A percentile compares a stretch with the other conserved stretches of the same genome.
Conservation (phyloP, 495 filamentous ascomycete species). For the Penicillium herquei region DNA sequence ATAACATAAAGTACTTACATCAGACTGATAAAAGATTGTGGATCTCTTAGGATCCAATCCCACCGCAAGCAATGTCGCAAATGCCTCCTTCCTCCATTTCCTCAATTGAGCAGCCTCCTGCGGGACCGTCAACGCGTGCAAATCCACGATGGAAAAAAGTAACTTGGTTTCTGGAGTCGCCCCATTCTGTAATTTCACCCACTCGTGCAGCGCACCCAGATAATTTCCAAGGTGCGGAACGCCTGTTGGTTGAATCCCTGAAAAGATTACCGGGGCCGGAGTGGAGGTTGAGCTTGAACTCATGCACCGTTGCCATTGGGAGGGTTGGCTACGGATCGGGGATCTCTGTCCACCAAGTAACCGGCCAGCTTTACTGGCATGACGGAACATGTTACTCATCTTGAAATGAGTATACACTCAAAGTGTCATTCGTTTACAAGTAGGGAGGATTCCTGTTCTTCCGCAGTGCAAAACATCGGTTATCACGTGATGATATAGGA, state of each 20-base stretch:
- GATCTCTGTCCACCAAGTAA: conserved; percentile 3
- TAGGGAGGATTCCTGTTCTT: background rate
- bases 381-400: conserved; percentile 9
- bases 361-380: conserved; percentile 1
- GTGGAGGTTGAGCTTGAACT: conserved; percentile 16
- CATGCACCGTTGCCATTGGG: conserved; percentile 12
- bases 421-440: background rate
- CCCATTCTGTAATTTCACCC: conserved; percentile 74
- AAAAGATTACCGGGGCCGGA: conserved; percentile 61
- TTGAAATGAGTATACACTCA: background rate
- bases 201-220: conserved; percentile 84
- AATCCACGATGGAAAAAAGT: conserved; percentile 82
- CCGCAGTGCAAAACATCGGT: background rate
- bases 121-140: conserved; percentile 84
- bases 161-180: conserved; percentile 55
- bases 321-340: background rate
- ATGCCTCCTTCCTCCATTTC: conserved; percentile 64
- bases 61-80: conserved; percentile 79
- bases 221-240: conserved; percentile 97
- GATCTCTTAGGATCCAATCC: conserved; percentile 73
- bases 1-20: conserved; percentile 38
- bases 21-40: conserved; percentile 83
- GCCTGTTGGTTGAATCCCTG: conserved; percentile 94
- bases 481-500: conserved; percentile 1
- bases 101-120: conserved; percentile 59